phyloP scores from a whole-genome alignment of 1,284 basidiomycete species.

The Cutaneotrichosporon sp. region DNA sequence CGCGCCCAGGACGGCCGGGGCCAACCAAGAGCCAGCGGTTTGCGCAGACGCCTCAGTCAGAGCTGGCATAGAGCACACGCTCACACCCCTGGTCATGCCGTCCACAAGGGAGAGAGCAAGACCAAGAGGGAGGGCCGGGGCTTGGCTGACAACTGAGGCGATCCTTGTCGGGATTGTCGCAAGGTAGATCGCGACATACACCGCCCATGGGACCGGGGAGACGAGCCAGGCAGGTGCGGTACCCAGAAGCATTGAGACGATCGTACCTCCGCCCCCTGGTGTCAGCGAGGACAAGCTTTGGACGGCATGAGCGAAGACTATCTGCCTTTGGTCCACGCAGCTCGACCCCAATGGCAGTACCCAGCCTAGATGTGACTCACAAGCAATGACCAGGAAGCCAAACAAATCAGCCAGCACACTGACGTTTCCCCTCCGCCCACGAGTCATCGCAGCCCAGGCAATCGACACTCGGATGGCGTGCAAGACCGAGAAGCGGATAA shows the following conservation, averaged over 20 bases:
- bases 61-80: slow-evolving; percentile 25
- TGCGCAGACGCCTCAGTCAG: slow-evolving; percentile 4
- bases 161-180: slow-evolving; percentile 31
- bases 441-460: slow-evolving; percentile 36
- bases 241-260: slow-evolving; percentile 32
- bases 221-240: slow-evolving; percentile 42
- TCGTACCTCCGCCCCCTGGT: slow-evolving; percentile 42
- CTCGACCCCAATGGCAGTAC: too few species aligned
- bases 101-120: slow-evolving; percentile 29
- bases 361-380: too few species aligned
- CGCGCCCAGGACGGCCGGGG: slow-evolving; percentile 29
- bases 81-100: slow-evolving; percentile 31
- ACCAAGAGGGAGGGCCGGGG: slow-evolving; percentile 29
- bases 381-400: slow-evolving; percentile 39
- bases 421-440: slow-evolving; percentile 18
- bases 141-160: slow-evolving; percentile 20
- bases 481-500: slow-evolving; percentile 29
- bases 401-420: slow-evolving; percentile 24
- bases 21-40: slow-evolving; percentile 16
- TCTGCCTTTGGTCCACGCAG: too few species aligned
- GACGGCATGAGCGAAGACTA: too few species aligned
- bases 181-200: slow-evolving; percentile 33
- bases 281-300: background rate
- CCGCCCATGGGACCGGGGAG: slow-evolving; percentile 36
- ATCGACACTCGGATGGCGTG: slow-evolving; percentile 36